Conservation (phyloP, 805 yeast genomes). For the Metschnikowia similis region DNA sequence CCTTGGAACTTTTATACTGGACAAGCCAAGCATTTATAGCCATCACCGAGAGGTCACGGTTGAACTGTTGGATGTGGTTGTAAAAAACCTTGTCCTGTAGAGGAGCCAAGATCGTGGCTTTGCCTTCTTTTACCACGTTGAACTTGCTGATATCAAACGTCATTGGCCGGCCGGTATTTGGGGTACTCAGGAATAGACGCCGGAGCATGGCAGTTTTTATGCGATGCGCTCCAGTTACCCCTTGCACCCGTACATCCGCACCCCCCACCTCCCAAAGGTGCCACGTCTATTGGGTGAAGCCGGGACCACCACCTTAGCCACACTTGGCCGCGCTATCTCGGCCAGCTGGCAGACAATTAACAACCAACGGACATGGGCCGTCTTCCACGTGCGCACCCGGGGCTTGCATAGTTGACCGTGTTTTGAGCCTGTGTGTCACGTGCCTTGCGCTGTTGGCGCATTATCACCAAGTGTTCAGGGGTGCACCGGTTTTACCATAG, state of each 20-base stretch:
- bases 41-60: conserved; percentile 82
- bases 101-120: conserved; percentile 77
- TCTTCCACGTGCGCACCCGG: no score
- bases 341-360: no score
- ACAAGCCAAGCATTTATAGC: conserved; percentile 86
- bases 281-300: no score
- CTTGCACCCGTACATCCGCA: not conserved
- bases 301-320: no score
- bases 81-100: conserved; percentile 83
- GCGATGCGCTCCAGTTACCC: not conserved
- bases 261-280: no score
- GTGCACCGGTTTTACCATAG: not conserved
- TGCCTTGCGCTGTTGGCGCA: not conserved
- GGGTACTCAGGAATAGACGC: conserved; percentile 2
- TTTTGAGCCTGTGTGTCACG: not conserved
- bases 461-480: no score
- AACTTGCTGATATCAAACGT: conserved; percentile 25
- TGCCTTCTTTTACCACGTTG: conserved; percentile 61
- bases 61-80: conserved; percentile 95
- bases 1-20: conserved; percentile 42
- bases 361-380: no score
- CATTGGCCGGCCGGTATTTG: conserved; percentile 6
- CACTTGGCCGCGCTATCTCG: no score
- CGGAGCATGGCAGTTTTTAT: conserved; percentile 3
- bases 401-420: no score